phyloP scores from a whole-genome alignment of 208 protist species.

The Strigomonas culicis region DNA sequence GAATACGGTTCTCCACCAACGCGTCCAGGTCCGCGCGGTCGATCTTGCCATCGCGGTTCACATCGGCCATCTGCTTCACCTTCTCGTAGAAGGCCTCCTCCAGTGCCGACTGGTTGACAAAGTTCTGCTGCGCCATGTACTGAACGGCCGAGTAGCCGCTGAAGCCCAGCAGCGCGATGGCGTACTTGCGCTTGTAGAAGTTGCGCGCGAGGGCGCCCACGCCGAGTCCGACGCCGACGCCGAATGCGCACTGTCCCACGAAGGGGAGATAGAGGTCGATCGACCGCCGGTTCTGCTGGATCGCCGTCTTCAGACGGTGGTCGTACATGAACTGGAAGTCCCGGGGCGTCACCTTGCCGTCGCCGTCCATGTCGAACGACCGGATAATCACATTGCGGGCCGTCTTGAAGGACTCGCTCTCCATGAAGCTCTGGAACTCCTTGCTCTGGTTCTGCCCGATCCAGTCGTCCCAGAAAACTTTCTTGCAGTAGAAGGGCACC shows the following conservation, averaged over 20 bases:
- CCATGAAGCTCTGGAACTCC: slow-evolving; percentile 29
- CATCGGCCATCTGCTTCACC: slow-evolving; percentile 42
- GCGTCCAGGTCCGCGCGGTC: slow-evolving; percentile 44
- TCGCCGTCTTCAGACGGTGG: slow-evolving; percentile 24
- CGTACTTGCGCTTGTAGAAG: slow-evolving; percentile 35
- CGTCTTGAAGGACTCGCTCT: slow-evolving; percentile 33
- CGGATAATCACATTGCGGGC: slow-evolving; percentile 26
- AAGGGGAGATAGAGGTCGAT: slow-evolving; percentile 53
- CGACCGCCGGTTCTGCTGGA: slow-evolving; percentile 20
- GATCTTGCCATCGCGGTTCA: slow-evolving; percentile 52
- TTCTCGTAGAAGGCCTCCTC: slow-evolving; percentile 43
- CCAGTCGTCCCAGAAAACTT: slow-evolving; percentile 34
- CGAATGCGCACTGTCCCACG: slow-evolving; percentile 43
- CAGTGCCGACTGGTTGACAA: slow-evolving; percentile 42
- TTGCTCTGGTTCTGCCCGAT: slow-evolving; percentile 23
- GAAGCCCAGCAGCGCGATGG: slow-evolving; percentile 35
- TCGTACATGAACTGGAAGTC: slow-evolving; percentile 75
- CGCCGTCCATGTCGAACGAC: slow-evolving; percentile 52
- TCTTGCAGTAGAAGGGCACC: slow-evolving; percentile 35
- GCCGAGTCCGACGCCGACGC: slow-evolving; percentile 31
- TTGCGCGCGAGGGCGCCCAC: slow-evolving; percentile 32
- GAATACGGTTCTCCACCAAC: slow-evolving; percentile 53
- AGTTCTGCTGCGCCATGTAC: slow-evolving; percentile 62
- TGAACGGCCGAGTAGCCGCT: slow-evolving; percentile 37
- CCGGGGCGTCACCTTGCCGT: slow-evolving; percentile 52